Evolutionary conservation across 805 yeast species (phyloP).

Genomic region (Suhomyces emberorum): DNA sequence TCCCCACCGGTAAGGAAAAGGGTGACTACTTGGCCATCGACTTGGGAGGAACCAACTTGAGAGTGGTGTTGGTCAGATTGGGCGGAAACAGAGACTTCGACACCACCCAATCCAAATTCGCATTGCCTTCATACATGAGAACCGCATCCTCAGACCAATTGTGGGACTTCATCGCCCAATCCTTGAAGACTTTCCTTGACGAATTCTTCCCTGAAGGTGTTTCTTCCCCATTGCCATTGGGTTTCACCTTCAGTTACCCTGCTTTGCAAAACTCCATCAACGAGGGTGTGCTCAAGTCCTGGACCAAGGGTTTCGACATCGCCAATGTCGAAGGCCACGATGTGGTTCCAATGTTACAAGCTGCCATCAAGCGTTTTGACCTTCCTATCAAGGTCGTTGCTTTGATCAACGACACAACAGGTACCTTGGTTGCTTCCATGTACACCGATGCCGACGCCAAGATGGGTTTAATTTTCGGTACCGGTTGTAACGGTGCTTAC

Average conservation of each 20-base stretch:
- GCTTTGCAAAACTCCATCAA: constrained; percentile 79
- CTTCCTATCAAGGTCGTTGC: constrained; percentile 88
- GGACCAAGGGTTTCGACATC: constrained; percentile 98
- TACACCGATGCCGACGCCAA: constrained; percentile 84
- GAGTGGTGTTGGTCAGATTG: constrained; percentile 84
- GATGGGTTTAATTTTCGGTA: constrained; percentile 96
- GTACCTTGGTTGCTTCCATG: constrained; percentile 93
- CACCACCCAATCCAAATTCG: constrained; percentile 80
- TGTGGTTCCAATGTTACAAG: constrained; percentile 88
- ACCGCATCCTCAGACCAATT: constrained; percentile 73
- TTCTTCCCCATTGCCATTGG: constrained; percentile 53
- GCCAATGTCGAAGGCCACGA: constrained; percentile 91
- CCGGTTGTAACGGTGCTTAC: constrained; percentile 97
- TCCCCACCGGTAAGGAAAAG: constrained; percentile 86
- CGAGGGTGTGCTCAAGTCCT: constrained; percentile 83
- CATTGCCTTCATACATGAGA: constrained; percentile 74
- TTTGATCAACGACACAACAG: constrained; percentile 94
- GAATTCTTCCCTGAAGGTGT: constrained; percentile 70
- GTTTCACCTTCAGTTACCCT: constrained; percentile 95
- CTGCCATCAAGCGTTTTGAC: constrained; percentile 57
- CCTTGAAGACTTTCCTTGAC: constrained; percentile 65
- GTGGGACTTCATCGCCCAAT: constrained; percentile 83
- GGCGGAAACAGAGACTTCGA: constrained; percentile 83
- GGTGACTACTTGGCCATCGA: constrained; percentile 93
- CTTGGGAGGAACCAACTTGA: constrained; percentile 94